Evolutionary conservation across 345 rosid species (phyloP), one percentile per base, ranked within the genome.

Genomic region (Lepidium africanum): DNA sequence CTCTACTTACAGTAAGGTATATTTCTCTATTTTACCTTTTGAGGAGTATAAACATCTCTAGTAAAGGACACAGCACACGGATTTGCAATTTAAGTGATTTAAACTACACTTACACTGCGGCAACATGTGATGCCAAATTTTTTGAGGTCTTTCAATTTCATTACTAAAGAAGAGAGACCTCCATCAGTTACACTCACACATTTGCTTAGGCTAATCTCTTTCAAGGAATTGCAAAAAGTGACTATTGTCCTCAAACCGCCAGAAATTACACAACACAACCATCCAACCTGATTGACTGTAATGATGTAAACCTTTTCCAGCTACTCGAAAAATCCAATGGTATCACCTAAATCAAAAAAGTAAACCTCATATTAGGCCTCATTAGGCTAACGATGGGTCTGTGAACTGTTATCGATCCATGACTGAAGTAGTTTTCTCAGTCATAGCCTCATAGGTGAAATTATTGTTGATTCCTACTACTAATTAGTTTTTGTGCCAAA

Each of bases 111-210:
- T 69, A 81, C 63, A 63, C 76, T 78, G 50, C 80, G 80, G 60
- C 84, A 81, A 61, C 84, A 81, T 33, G 82, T 81, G 70, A 78
- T 72, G 69, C 78, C 80, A 50, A 78, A 75, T 70, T 76, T 81
- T 63, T 54, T 78, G 45, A 81, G 61, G 42, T 62, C 54, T 70
- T 76, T 78, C 63, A 72, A 72, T 45, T 75, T 66, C 65, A 55
- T 63, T 19, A 81, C 77, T 7, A 81, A 56, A 52, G 69, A 62
- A 59, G 73, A 71, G 62, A 81, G 80, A 11, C 77, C 84, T 51
- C 71, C 81, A 55, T 81, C 80, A 27, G 77, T 75, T 68, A 78
- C 71, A 16, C 69, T 77, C 38, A 73, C 53, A 14, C 84, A 81
- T 60, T 81, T 81, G 55, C 84, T 78, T 52, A 81, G 55, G 71